Percentiles rank a stretch among this genome's conserved stretches.
phyloP scores from a whole-genome alignment of 495 filamentous ascomycete genomes.

The Xylaria castorea region DNA sequence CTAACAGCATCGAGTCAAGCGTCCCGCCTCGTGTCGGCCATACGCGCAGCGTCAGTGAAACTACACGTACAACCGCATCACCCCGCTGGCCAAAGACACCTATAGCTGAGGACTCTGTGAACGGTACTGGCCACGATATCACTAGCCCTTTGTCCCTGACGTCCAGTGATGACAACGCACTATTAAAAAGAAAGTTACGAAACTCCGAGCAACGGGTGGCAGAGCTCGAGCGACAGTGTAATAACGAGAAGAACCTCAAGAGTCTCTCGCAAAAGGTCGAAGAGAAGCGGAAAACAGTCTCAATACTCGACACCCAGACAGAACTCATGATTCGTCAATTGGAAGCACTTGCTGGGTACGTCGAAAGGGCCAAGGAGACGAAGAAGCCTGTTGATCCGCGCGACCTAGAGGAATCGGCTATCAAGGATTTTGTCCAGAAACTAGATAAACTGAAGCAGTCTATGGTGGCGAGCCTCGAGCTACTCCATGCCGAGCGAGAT shows the following conservation, averaged over 20 bases:
- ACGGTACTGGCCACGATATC: slow-evolving; percentile 63
- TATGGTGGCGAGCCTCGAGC: slow-evolving; percentile 79
- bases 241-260: slow-evolving; percentile 78
- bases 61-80: slow-evolving; percentile 59
- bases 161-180: slow-evolving; percentile 71
- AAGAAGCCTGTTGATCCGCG: slow-evolving; percentile 73
- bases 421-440: slow-evolving; percentile 87
- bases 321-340: slow-evolving; percentile 95
- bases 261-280: slow-evolving; percentile 83
- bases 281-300: slow-evolving; percentile 95
- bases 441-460: slow-evolving; percentile 85
- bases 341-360: slow-evolving; percentile 74
- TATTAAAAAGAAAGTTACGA: slow-evolving; percentile 78
- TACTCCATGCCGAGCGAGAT: slow-evolving; percentile 81
- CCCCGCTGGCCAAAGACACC: slow-evolving; percentile 77
- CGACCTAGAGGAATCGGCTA: slow-evolving; percentile 80
- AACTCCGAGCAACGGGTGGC: slow-evolving; percentile 80
- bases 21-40: slow-evolving; percentile 49
- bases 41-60: slow-evolving; percentile 63
- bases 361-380: slow-evolving; percentile 72
- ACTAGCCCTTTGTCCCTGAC: slow-evolving; percentile 74
- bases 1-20: slow-evolving; percentile 71
- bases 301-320: slow-evolving; percentile 91
- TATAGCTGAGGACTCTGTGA: slow-evolving; percentile 66
- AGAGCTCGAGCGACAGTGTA: slow-evolving; percentile 78